A percentile compares a stretch with the other conserved stretches of the same genome.
Conservation (phyloP, 202 grass and related monocot species). For the Hordeum pubiflorum region DNA sequence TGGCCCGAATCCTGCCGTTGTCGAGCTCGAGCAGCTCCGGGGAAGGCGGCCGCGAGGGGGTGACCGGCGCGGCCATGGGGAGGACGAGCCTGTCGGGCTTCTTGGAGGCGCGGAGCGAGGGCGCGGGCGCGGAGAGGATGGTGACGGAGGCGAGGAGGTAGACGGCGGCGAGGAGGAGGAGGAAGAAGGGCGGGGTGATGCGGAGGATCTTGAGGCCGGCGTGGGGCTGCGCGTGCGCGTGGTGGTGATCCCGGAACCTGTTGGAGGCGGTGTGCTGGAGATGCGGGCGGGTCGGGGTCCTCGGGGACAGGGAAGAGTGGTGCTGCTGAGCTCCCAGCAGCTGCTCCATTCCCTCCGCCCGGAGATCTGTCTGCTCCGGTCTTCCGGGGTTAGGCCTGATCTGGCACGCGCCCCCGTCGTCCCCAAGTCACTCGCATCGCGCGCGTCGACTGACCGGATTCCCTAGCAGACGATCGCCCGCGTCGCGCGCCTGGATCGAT, state of each 20-base stretch:
- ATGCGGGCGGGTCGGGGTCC: constrained; percentile 25
- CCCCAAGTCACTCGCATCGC: too few species aligned
- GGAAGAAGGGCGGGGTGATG: constrained; percentile 49
- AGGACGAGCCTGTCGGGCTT: constrained; percentile 20
- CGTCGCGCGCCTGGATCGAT: too few species aligned
- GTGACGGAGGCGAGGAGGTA: constrained; percentile 53
- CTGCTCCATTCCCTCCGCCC: constrained; percentile 41
- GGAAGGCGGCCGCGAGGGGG: background rate
- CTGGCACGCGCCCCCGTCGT: too few species aligned
- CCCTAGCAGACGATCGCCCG: too few species aligned
- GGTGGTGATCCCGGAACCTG: constrained; percentile 32
- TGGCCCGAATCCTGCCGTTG: constrained; percentile 35
- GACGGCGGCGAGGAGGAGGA: constrained; percentile 49
- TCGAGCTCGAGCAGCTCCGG: constrained; percentile 47
- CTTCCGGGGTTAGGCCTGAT: background rate
- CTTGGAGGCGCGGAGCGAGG: constrained; percentile 26
- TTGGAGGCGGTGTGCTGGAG: constrained; percentile 29
- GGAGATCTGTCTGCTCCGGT: background rate
- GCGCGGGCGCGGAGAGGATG: constrained; percentile 41
- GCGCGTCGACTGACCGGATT: too few species aligned
- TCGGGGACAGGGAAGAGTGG: constrained; percentile 13
- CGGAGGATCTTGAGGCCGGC: constrained; percentile 9
- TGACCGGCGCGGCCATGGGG: background rate
- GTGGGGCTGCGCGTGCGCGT: background rate
- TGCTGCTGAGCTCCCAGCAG: constrained; percentile 30